Conservation (phyloP, 441 rosid genomes). For the Populus hybrid region DNA sequence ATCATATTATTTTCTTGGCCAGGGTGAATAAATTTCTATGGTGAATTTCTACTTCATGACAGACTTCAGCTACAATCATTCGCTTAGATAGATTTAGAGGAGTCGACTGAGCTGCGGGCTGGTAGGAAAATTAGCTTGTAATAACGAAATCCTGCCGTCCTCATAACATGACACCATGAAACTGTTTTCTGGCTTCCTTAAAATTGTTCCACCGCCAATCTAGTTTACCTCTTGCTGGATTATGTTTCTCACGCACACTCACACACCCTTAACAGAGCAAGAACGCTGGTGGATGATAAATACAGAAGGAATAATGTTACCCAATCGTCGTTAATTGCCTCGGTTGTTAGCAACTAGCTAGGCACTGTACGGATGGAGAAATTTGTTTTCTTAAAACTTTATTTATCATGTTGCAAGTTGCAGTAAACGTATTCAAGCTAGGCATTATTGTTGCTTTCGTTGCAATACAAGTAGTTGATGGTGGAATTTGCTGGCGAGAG, state of each 20-base stretch:
- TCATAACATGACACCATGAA: neutral
- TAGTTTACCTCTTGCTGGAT: too few relatives aligned
- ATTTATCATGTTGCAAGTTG: too few relatives aligned
- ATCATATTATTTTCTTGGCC: neutral
- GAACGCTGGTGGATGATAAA: neutral
- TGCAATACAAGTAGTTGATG: too few relatives aligned
- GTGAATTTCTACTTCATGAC: neutral
- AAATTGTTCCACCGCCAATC: neutral
- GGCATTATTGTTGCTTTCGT: too few relatives aligned
- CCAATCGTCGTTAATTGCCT: neutral
- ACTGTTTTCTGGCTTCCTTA: neutral
- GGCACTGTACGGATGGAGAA: neutral
- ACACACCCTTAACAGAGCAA: neutral
- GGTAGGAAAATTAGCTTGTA: neutral
- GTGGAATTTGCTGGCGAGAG: too few relatives aligned
- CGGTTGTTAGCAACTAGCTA: neutral
- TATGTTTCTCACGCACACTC: too few relatives aligned
- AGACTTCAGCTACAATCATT: neutral
- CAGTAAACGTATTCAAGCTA: too few relatives aligned
- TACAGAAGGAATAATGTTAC: neutral
- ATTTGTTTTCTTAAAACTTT: too few relatives aligned
- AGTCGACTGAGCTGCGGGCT: neutral
- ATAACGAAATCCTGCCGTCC: neutral
- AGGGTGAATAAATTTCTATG: neutral
- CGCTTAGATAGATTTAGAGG: neutral